Evolutionary conservation across 495 filamentous ascomycete genomes (phyloP).

Genomic region (Wilcoxina mikolae): DNA sequence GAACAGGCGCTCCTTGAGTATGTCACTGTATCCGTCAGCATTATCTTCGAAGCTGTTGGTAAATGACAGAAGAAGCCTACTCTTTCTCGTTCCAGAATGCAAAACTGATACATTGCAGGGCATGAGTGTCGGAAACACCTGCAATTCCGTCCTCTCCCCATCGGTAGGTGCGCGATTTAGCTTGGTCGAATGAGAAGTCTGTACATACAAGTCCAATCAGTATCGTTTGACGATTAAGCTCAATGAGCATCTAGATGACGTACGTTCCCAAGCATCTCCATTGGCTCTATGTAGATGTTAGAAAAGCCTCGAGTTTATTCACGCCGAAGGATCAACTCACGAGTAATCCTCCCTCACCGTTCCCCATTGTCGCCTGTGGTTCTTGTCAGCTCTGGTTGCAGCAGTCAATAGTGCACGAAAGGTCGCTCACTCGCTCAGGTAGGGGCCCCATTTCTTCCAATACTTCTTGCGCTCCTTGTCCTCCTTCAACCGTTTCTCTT

Average conservation of each 20-base stretch:
- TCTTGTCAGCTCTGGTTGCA: background rate
- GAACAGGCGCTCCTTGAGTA: slow-evolving; percentile 87
- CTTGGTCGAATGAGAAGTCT: slow-evolving; percentile 91
- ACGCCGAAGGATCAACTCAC: slow-evolving; percentile 35
- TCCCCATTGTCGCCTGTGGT: slow-evolving; percentile 20
- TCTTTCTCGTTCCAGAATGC: slow-evolving; percentile 97
- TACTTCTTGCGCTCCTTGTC: slow-evolving; percentile 66
- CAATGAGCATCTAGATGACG: slow-evolving; percentile 30
- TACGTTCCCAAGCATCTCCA: slow-evolving; percentile 92
- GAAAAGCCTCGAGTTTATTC: background rate
- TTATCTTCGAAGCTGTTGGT: background rate
- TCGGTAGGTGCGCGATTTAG: slow-evolving; percentile 69
- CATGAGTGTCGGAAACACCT: slow-evolving; percentile 83
- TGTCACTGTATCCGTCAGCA: slow-evolving; percentile 42
- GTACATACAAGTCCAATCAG: background rate
- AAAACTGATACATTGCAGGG: slow-evolving; percentile 80
- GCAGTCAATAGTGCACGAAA: slow-evolving; percentile 29
- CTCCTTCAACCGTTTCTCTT: slow-evolving; percentile 77
- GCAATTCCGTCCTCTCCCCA: slow-evolving; percentile 98
- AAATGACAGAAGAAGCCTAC: slow-evolving; percentile 36
- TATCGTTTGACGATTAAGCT: background rate
- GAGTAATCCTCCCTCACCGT: slow-evolving; percentile 90
- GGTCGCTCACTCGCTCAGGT: slow-evolving; percentile 41
- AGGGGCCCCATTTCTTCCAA: slow-evolving; percentile 92
- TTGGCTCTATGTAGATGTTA: slow-evolving; percentile 32